Evolutionary conservation across 2,329 filamentous ascomycete genomes (phyloP).

Genomic region (Aspergillus ochraceus): DNA sequence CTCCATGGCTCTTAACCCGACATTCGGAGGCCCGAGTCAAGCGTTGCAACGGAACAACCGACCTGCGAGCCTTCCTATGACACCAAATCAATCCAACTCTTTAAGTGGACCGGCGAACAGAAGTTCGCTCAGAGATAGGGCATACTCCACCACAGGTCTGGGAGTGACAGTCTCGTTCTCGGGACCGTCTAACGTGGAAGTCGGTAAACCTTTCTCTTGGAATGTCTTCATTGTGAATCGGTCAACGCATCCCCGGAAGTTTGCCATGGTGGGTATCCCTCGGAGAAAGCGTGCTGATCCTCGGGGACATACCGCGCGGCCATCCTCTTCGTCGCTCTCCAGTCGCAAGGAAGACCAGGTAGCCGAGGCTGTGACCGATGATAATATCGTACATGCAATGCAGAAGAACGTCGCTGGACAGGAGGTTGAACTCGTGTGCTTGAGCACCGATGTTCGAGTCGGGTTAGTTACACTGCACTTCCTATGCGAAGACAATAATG

Average conservation of each 20-base stretch:
- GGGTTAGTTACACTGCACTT: conserved; percentile 45
- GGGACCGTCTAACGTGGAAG: conserved; percentile 49
- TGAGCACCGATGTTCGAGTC: conserved; percentile 59
- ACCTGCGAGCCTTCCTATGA: conserved; percentile 44
- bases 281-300: conserved; percentile 45
- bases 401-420: conserved; percentile 52
- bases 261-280: conserved; percentile 56
- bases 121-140: conserved; percentile 37
- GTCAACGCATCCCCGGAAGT: conserved; percentile 53
- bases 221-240: conserved; percentile 61
- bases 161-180: conserved; percentile 59
- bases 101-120: conserved; percentile 23
- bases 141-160: conserved; percentile 41
- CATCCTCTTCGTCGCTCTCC: conserved; percentile 47
- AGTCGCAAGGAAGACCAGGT: conserved; percentile 39
- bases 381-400: conserved; percentile 57
- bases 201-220: conserved; percentile 57
- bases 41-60: conserved; percentile 47
- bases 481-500: background rate
- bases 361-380: conserved; percentile 56
- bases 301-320: conserved; percentile 44
- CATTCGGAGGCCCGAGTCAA: conserved; percentile 47
- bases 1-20: conserved; percentile 48
- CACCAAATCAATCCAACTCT: conserved; percentile 21
- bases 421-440: conserved; percentile 54